Conservation (phyloP, 306 rosid genomes). For the Parietaria judaica region DNA sequence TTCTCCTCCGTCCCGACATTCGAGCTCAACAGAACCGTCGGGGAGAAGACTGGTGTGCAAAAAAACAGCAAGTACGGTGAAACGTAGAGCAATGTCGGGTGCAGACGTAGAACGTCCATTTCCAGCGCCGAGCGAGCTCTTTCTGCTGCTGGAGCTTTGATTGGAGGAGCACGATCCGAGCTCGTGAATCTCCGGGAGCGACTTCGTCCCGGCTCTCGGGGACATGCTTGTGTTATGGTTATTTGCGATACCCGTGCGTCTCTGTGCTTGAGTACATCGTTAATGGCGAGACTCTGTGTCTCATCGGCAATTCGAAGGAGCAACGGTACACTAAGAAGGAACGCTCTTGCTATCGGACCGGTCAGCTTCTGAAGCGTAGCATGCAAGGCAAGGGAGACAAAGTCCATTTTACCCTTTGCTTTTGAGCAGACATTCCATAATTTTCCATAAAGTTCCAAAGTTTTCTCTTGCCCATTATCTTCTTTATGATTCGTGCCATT, state of each 20-base stretch:
- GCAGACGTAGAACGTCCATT: constrained; percentile 73
- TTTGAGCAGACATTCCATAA: too few relatives aligned
- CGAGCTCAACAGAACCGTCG: constrained; percentile 6
- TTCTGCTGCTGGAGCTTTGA: constrained; percentile 56
- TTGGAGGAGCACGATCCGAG: constrained; percentile 41
- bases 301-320: constrained; percentile 54
- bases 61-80: constrained; percentile 28
- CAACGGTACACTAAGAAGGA: constrained; percentile 52
- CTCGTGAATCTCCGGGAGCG: constrained; percentile 60
- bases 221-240: constrained; percentile 25
- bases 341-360: constrained; percentile 49
- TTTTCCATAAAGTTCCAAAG: too few relatives aligned
- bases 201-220: constrained; percentile 70
- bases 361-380: constrained; percentile 62
- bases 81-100: constrained; percentile 35
- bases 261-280: constrained; percentile 43
- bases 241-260: constrained; percentile 54
- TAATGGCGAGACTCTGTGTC: constrained; percentile 40
- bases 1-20: constrained; percentile 9
- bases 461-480: too few relatives aligned
- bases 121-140: constrained; percentile 56
- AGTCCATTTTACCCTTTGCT: too few relatives aligned
- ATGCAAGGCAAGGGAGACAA: constrained; percentile 43
- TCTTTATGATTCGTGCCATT: too few relatives aligned
- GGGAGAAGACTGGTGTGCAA: constrained; percentile 34